Base-by-base conservation (phyloP, 108 stramenopile genomes). In the Skeletonema marinoi region DNA sequence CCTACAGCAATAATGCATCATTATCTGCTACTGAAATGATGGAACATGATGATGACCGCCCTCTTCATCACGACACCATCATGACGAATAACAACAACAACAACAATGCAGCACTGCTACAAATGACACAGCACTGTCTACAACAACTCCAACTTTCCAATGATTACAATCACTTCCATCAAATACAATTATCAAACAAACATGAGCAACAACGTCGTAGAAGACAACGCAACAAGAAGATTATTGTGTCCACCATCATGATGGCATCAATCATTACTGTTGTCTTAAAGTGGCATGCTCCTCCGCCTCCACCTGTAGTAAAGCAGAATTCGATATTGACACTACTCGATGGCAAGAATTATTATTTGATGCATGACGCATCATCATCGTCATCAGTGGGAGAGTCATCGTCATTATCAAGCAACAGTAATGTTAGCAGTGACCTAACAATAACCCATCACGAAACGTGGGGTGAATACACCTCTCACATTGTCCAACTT, bases 291-390 rank as follows among this genome's bases (percentile, higher is more conserved):
- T 46, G 54, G 11, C 51, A 71, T 72, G 81, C 81, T 41, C 81
- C 81, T 46, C 81, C 81, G 14, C 81, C 81, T 6, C 81, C 81
- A 56, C 81, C 74, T 46, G 46, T 25, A 46, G 25, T 39, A n/a
- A 32, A 66, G 50, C 46, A 30, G 8, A 56, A 25, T 10, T 25
- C 54, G 25, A 56, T 25, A 1, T n/a, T 5, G 48, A 16, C 17
- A 50, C 4, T 19, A 3, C 3, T 35, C 6, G 1, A 35, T 10
- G 12, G 12, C 12, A 9, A 41, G 39, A 41, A 41, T 12, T 41
- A 41, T 41, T 41, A 41, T 41, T 41, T 41, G 39, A 12, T 41
- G 39, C 11, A 41, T 11, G 39, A 10, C 12, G 39, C 10, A 11
- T 41, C 39, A 2, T 41, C 12, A 41, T 41, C 11, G 11, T 41